Evolutionary conservation across 1,284 basidiomycete genomes (phyloP), one percentile per base, ranked within the genome.

Genomic region (Bjerkandera adusta): DNA sequence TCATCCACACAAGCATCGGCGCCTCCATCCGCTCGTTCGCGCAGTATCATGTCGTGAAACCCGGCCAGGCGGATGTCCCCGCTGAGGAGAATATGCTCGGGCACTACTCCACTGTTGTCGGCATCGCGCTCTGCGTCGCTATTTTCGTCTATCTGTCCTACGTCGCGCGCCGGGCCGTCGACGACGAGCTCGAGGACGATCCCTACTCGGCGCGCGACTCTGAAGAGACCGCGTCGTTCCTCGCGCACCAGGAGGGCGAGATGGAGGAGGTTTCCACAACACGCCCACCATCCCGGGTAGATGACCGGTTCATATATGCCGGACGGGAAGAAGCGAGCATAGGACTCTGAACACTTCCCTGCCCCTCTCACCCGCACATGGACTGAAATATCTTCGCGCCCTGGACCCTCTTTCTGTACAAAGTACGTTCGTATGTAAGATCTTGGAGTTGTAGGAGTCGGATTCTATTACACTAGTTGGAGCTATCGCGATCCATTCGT

Each of bases 1-100:
- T 92, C 65, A 78, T 93, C 45, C 91, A 93, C 70, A 90, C 89
- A 20, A 85, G 78, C 51, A 74, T 93, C 52, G 90, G 90, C 36
- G 81, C 83, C 18, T 85, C 84, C 18, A 90, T 93, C 59, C 84
- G 87, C 59, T 90, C 84, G 32, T 93, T 93, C 69, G 79, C 81
- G 49, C 79, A 81, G 49, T 83, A 80, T 65, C 79, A 85, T 59
- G 63, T 67, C 47, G 59, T 66, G 20, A 54, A 58, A 21, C 49
- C 56, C 5, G 63, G 62, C 49, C 54, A 63, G 25, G 56, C 61
- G 37, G 51, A 51, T 15, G 51, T 48, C 3, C 57, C 66, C 36
- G 67, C 71, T 42, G 68, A 68, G 25, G 68, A 73, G 54, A 73
- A 77, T 54, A 65, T 66, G 38, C 66, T 86, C 41, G 77, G 77